Evolutionary conservation across 1,284 basidiomycete genomes (phyloP).

Genomic region (Naganishia albida): DNA sequence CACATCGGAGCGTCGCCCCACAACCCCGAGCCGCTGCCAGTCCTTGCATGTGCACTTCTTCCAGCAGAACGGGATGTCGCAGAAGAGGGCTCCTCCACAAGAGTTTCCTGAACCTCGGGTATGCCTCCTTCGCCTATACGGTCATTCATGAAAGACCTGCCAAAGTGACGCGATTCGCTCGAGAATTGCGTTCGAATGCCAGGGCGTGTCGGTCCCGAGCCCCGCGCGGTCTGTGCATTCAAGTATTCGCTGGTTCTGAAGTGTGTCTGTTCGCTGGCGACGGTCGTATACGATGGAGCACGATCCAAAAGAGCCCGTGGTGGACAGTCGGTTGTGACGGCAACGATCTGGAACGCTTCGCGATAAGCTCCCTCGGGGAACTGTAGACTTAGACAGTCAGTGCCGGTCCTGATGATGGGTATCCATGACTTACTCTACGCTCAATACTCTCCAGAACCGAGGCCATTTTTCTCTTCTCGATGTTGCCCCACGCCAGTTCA

Average conservation of each 20-base stretch:
- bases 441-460: conserved; percentile 33
- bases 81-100: not conserved
- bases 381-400: conserved; percentile 2
- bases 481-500: conserved; percentile 29
- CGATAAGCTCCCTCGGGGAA: conserved; percentile 35
- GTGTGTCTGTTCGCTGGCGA: conserved; percentile 27
- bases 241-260: conserved; percentile 12
- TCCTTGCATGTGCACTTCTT: conserved; percentile 7
- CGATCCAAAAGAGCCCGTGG: conserved; percentile 26
- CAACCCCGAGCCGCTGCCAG: conserved; percentile 9
- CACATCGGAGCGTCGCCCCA: conserved; percentile 10
- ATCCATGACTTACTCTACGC: conserved; percentile 26
- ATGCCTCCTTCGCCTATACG: conserved; percentile 3
- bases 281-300: conserved; percentile 33
- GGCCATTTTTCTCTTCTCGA: conserved; percentile 34
- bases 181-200: conserved; percentile 18
- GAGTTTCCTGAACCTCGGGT: not conserved
- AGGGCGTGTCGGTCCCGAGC: not conserved
- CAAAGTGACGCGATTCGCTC: conserved; percentile 6
- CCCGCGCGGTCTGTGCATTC: not conserved
- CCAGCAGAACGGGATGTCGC: not conserved
- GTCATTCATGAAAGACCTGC: conserved; percentile 1
- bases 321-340: conserved; percentile 26
- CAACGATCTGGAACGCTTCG: conserved; percentile 32
- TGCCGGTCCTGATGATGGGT: not conserved